phyloP scores from a whole-genome alignment of 345 rosid species.

The Erucastrum elatum region DNA sequence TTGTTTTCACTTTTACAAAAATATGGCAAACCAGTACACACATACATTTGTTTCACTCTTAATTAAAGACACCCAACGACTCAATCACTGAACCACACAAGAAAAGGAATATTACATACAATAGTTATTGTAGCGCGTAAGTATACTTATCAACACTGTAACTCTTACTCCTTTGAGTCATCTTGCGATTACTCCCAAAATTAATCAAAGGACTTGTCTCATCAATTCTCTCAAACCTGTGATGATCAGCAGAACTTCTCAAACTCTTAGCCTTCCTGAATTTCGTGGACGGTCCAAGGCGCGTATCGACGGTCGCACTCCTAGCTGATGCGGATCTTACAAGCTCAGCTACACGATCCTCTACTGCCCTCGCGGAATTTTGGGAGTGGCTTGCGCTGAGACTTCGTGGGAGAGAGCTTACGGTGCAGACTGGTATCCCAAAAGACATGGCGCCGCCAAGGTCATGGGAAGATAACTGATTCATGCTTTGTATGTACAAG shows the following conservation, averaged over 20 bases:
- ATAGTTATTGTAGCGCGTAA: not conserved
- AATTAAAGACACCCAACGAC: not conserved
- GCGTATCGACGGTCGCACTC: conserved; percentile 19
- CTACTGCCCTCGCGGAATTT: conserved; percentile 19
- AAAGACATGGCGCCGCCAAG: not conserved
- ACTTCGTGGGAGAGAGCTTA: not conserved
- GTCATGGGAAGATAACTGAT: not conserved
- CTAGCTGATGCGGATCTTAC: conserved; percentile 54
- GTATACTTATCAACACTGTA: conserved; percentile 15
- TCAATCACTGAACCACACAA: conserved; percentile 4
- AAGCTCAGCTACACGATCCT: conserved; percentile 51
- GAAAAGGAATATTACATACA: not conserved
- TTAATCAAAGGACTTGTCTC: conserved; percentile 47
- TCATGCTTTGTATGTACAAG: not conserved
- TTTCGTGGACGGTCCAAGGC: not conserved
- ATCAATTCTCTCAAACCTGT: conserved; percentile 66
- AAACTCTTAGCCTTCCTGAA: conserved; percentile 26
- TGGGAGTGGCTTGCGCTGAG: conserved; percentile 43
- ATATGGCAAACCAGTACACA: conserved; percentile 1
- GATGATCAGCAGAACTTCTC: conserved; percentile 42
- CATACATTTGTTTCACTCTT: not conserved
- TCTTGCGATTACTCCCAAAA: conserved; percentile 42
- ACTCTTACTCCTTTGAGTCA: conserved; percentile 47
- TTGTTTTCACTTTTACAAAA: not conserved
- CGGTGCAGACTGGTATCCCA: not conserved